Evolutionary conservation across 345 rosid species (phyloP).

Genomic region (Raphanus sativus): DNA sequence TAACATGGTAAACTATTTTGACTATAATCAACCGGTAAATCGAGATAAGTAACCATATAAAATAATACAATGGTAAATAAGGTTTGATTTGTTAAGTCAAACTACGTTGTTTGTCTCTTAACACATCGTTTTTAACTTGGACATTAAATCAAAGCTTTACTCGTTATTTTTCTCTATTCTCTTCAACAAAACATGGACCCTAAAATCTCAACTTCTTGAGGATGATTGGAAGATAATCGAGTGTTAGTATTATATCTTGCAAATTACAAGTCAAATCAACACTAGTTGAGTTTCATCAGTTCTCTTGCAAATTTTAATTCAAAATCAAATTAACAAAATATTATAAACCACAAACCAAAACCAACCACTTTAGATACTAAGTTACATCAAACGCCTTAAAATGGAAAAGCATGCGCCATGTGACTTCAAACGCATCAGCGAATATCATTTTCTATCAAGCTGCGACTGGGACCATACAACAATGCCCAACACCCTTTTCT

Average conservation of each 20-base stretch:
- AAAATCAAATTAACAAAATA: background rate
- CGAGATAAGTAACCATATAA: background rate
- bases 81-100: background rate
- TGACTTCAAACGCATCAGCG: slow-evolving; percentile 12
- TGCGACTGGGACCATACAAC: slow-evolving; percentile 28
- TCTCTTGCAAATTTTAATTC: background rate
- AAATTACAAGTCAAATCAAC: background rate
- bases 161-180: no score
- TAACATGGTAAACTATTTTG: background rate
- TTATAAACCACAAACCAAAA: slow-evolving; percentile 15
- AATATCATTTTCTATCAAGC: slow-evolving; percentile 21
- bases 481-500: background rate
- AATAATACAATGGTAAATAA: background rate
- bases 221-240: background rate
- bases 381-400: slow-evolving; percentile 31
- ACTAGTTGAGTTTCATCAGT: background rate
- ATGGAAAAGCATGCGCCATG: slow-evolving; percentile 30
- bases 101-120: background rate
- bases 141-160: background rate
- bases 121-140: background rate
- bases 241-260: background rate
- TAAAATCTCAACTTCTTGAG: background rate
- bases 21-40: background rate
- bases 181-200: background rate
- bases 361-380: background rate